Base-by-base conservation (phyloP, 2,329 filamentous ascomycete genomes). In the Gyromitra esculenta region DNA sequence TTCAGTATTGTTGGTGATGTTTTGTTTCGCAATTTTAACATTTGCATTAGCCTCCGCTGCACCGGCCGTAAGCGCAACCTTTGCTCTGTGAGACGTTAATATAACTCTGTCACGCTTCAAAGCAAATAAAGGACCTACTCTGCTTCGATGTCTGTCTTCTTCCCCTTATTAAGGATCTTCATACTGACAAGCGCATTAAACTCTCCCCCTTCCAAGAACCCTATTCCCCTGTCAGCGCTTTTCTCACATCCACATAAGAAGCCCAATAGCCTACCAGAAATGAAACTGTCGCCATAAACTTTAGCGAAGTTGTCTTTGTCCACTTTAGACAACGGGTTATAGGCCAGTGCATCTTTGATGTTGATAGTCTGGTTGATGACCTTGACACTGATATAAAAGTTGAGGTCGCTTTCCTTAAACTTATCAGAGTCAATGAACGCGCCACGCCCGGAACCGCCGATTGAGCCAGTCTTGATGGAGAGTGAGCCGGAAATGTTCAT, bases 401-500 rank as follows among this genome's bases (percentile, higher is more conserved):
- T 82, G 8, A 82, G 59, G 72, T 82, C 81, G 45, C 77, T 79
- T 37, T 80, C 75, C 68, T 82, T 82, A 76, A 82, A 80, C 67
- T 74, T 59, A 41, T 68, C 62, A n/a, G 21, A 43, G 18, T 74
- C 63, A n/a, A 74, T 67, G 50, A 68, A 67, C 4, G 31, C 7
- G 15, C 39, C 11, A 21, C 45, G 48, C 13, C 81, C 81, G 41
- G 74, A 62, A 37, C 78, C 79, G 45, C 83, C 82, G 60, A 84
- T 82, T 5, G 81, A 83, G 1, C 83, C 83, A 70, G 83, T 83
- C 69, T 83, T 84, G 63, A 84, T 84, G 3, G 82, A 82, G 72
- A 82, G 81, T 7, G 82, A 82, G 3, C 83, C 82, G 0, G 83
- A 83, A 37, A 84, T 83, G 77, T 84, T 84, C 60, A 84, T 81